These are phyloP conservation scores for Talinum fruticosum DNA, from an alignment of 148 eudicot species.

Conservation along the genomic window DNA sequence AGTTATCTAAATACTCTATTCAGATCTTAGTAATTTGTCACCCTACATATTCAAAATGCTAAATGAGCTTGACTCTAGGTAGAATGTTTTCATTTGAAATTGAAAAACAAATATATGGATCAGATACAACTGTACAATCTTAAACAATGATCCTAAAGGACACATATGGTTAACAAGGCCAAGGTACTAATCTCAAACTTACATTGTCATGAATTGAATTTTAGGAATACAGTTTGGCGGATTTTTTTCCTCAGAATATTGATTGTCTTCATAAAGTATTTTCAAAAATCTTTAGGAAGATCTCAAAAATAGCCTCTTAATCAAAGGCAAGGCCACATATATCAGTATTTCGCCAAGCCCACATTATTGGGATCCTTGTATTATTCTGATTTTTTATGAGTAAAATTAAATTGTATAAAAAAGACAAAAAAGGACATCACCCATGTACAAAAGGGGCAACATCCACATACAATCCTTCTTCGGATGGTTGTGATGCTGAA, in stretches of 20 bases:
- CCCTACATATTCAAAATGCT: background rate
- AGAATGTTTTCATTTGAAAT: background rate
- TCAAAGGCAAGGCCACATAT: background rate
- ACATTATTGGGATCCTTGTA: background rate
- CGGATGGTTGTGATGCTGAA: too few relatives aligned
- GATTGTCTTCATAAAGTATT: background rate
- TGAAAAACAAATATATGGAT: background rate
- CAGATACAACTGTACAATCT: background rate
- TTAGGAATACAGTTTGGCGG: background rate
- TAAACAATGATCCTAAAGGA: background rate
- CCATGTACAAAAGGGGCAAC: too few relatives aligned
- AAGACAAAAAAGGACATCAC: too few relatives aligned
- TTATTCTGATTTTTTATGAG: too few relatives aligned
- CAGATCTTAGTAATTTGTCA: background rate
- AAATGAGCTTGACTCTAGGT: background rate
- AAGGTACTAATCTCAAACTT: background rate
- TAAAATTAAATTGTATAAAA: too few relatives aligned
- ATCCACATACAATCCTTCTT: too few relatives aligned
- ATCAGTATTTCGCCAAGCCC: background rate
- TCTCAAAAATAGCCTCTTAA: background rate
- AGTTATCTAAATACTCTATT: background rate
- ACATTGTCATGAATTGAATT: background rate
- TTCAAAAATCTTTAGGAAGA: background rate
- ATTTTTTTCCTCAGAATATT: background rate
- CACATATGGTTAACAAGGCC: background rate